phyloP scores from a whole-genome alignment of 2,329 filamentous ascomycete species.

The Ophiocordyceps sinensis region DNA sequence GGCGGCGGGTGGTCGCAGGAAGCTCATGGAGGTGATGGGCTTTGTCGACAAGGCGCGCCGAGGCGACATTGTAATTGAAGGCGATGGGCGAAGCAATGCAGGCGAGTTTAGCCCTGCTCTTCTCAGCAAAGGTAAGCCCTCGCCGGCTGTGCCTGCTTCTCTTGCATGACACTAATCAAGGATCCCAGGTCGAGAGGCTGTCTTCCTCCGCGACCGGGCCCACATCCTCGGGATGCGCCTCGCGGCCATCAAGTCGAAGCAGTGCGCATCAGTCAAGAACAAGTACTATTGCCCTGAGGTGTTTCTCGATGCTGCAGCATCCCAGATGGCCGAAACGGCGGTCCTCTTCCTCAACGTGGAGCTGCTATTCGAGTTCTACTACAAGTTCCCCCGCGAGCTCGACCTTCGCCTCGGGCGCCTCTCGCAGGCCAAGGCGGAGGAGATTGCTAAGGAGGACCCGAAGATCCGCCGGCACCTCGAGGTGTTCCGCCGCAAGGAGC shows the following conservation, averaged over 20 bases:
- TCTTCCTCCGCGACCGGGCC: conserved; percentile 84
- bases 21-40: conserved; percentile 73
- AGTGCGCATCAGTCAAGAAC: conserved; percentile 70
- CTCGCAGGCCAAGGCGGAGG: conserved; percentile 66
- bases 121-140: conserved; percentile 56
- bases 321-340: conserved; percentile 86
- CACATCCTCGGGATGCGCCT: conserved; percentile 86
- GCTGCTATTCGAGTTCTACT: conserved; percentile 91
- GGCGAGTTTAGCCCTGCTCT: conserved; percentile 87
- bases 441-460: conserved; percentile 84
- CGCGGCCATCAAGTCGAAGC: conserved; percentile 74
- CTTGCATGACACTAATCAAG: background rate
- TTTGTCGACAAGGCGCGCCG: conserved; percentile 86
- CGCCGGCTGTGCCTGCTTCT: background rate
- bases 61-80: conserved; percentile 73
- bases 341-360: conserved; percentile 97
- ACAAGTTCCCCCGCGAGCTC: conserved; percentile 88
- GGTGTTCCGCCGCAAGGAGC: conserved; percentile 79
- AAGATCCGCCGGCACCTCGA: conserved; percentile 83
- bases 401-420: conserved; percentile 75
- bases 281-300: conserved; percentile 96
- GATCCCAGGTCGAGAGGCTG: conserved; percentile 70
- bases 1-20: conserved; percentile 64
- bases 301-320: conserved; percentile 93
- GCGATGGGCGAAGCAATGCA: conserved; percentile 68